phyloP scores from a whole-genome alignment of 2,329 filamentous ascomycete genomes.

The Arthroderma sp. region DNA sequence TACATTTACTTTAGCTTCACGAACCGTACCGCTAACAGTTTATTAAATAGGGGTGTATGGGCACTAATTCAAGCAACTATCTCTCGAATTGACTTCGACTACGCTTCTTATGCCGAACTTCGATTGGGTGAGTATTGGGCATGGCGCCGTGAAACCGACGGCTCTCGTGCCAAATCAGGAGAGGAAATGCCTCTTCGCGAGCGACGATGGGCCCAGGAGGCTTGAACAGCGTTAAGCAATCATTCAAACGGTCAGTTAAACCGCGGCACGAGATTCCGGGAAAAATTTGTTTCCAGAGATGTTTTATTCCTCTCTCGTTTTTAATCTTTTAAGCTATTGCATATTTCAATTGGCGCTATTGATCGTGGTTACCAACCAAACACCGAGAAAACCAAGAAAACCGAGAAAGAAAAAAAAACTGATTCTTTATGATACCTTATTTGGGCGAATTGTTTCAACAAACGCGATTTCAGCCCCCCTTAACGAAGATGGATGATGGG shows the following conservation, averaged over 20 bases:
- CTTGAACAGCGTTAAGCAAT: constrained; percentile 8
- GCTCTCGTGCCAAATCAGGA: constrained; percentile 41
- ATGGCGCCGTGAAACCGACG: constrained; percentile 65
- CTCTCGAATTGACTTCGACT: constrained; percentile 93
- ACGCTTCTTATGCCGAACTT: constrained; percentile 76
- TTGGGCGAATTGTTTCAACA: no score
- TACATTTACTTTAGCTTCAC: neutral
- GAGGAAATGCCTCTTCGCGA: constrained; percentile 62
- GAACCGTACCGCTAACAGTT: neutral
- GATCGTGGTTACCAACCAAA: no score
- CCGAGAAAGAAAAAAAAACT: no score
- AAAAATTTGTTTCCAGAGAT: no score
- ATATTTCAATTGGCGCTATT: no score
- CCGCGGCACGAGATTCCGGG: no score
- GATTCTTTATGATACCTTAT: no score
- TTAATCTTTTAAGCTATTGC: no score
- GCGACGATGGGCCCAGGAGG: constrained; percentile 59
- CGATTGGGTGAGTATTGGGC: constrained; percentile 85
- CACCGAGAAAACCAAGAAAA: no score
- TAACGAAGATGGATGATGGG: no score
- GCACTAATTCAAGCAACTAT: constrained; percentile 88
- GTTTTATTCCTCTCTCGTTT: no score
- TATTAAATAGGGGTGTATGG: constrained; percentile 70
- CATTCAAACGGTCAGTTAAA: neutral
- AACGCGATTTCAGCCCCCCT: no score